Conservation (phyloP, 208 protist genomes). For the Leishmania mexicana region DNA sequence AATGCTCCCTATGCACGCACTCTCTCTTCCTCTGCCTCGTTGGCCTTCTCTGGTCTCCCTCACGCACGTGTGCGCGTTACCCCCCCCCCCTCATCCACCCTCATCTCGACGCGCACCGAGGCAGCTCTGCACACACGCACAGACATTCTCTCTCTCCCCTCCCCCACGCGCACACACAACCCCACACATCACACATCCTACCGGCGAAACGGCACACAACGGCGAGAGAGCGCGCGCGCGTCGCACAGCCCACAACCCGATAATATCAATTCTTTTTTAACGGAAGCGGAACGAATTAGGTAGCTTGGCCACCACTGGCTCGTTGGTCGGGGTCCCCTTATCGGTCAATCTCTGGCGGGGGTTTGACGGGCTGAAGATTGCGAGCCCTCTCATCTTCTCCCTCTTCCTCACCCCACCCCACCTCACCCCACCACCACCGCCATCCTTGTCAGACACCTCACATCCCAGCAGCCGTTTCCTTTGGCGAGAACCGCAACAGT, state of each 20-base stretch:
- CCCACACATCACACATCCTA: too few relatives aligned
- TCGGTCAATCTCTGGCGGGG: too few relatives aligned
- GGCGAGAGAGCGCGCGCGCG: too few relatives aligned
- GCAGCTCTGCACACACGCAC: not conserved
- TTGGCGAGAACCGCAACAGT: not conserved
- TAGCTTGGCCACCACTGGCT: too few relatives aligned
- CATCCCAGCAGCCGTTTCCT: not conserved
- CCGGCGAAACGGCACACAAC: too few relatives aligned
- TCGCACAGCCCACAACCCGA: too few relatives aligned
- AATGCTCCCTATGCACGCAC: not conserved
- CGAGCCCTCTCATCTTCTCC: not conserved
- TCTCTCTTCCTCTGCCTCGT: not conserved
- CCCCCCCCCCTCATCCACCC: too few relatives aligned
- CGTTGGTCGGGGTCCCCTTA: not conserved
- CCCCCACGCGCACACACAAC: not conserved
- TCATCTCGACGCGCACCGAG: not conserved
- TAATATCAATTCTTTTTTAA: too few relatives aligned
- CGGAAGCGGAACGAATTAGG: too few relatives aligned
- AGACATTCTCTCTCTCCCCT: not conserved
- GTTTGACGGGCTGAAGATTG: not conserved
- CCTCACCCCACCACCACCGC: not conserved
- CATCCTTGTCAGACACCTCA: not conserved
- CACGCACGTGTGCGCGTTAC: too few relatives aligned
- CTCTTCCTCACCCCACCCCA: too few relatives aligned
- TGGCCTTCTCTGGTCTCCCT: not conserved